Base-by-base conservation (phyloP, 345 rosid species). In the Brassica cretica region DNA sequence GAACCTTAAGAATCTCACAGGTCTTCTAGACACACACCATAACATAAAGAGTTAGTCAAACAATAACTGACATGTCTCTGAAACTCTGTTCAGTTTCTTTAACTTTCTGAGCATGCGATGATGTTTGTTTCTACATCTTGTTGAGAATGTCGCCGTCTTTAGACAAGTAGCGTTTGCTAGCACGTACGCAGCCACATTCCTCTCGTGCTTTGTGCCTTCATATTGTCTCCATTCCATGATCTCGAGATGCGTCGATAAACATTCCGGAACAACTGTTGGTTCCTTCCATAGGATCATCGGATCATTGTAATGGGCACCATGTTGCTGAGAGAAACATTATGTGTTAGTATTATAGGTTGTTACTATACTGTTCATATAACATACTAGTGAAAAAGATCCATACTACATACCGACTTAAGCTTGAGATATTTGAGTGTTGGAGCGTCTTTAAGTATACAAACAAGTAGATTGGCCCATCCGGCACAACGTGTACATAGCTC, bases 101-200 rank as follows among this genome's bases (percentile, higher is more conserved):
- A 76, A 41, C 67, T 58, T 39, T 27, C 0, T 66, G 15, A 66
- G 6, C 66, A 41, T 41, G 62, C 35, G 15, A 44, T 18, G 30
- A 46, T 46, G 2, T 5, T 19, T 76, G 37, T 30, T 9, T 62
- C 51, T 21, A 62, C 11, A 24, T 33, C 30, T 62, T 24, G 41
- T 32, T 25, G 56, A 76, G 41, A 76, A 76, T 6, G 11, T 63
- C 1, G 56, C 70, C 80, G 10, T 63, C 64, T 70, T 70, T 49
- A 76, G 9, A 69, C 41, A 69, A n/a, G 56, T 70, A n/a, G 75
- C 14, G 12, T 76, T 76, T 32, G 70, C 70, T 70, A 76, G 30
- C 24, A 62, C 33, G 70, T 70, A 76, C 2, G 7, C 63, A 32
- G 74, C 79, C 33, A 68, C 25, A 8, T 21, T 30, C 14, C 7